Percentiles rank a stretch among this genome's conserved stretches.
Evolutionary conservation across 345 rosid species (phyloP).

Genomic region (Citropsis articulata): DNA sequence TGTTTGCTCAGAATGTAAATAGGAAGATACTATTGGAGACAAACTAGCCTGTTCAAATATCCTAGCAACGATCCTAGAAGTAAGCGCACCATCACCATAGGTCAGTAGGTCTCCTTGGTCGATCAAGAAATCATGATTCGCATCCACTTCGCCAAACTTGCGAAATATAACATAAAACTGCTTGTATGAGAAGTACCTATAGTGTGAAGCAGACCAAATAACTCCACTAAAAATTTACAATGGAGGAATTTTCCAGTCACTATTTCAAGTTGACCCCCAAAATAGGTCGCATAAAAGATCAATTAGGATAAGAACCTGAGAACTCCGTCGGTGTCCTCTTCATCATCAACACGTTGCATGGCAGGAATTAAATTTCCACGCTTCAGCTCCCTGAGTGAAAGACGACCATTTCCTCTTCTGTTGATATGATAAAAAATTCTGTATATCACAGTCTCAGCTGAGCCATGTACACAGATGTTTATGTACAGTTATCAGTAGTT

Average conservation of each 20-base stretch:
- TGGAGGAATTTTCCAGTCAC: background rate
- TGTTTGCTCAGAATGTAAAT: background rate
- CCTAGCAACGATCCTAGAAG: conserved; percentile 82
- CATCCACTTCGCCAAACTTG: conserved; percentile 84
- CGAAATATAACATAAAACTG: conserved; percentile 84
- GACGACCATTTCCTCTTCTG: conserved; percentile 83
- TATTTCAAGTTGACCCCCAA: background rate
- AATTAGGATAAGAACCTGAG: conserved; percentile 51
- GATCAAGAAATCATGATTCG: conserved; percentile 78
- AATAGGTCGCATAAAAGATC: background rate
- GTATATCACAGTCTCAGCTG: conserved; percentile 98
- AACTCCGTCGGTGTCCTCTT: conserved; percentile 87
- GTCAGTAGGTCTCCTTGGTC: conserved; percentile 77
- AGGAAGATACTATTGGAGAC: background rate
- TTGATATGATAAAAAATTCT: conserved; percentile 85
- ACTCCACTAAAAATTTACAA: background rate
- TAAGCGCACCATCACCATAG: conserved; percentile 82
- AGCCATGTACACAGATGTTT: conserved; percentile 28
- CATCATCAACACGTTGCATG: conserved; percentile 87
- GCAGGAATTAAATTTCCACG: conserved; percentile 82
- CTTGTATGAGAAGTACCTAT: conserved; percentile 92
- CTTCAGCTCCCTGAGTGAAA: conserved; percentile 85
- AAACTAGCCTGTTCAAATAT: conserved; percentile 81
- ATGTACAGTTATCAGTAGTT: conserved; percentile 17
- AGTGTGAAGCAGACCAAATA: conserved; percentile 5